Percentiles rank a stretch among this genome's conserved stretches.
These are phyloP conservation scores for Clarireedia hainanense DNA, from an alignment of 2,329 filamentous ascomycete genomes.

Conservation along the genomic window DNA sequence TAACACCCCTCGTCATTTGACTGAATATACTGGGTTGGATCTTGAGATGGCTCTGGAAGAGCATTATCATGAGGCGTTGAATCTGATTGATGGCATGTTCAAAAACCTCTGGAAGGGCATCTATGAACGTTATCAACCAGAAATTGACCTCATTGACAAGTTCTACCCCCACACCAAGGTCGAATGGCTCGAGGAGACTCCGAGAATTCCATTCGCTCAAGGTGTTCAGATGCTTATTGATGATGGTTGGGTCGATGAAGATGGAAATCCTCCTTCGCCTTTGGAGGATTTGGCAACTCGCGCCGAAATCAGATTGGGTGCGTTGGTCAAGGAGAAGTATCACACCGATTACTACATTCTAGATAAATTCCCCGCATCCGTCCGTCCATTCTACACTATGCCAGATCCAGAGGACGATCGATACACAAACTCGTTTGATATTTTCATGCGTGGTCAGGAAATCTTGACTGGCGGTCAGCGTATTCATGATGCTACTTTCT, in stretches of 20 bases:
- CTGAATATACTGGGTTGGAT: constrained; percentile 89
- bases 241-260: constrained; percentile 68
- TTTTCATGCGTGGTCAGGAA: constrained; percentile 88
- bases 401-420: constrained; percentile 64
- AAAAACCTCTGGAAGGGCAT: constrained; percentile 71
- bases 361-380: constrained; percentile 82
- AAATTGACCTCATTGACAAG: constrained; percentile 71
- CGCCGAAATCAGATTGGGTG: constrained; percentile 78
- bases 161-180: constrained; percentile 84
- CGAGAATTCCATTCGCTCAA: constrained; percentile 71
- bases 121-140: constrained; percentile 59
- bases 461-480: constrained; percentile 89
- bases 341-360: constrained; percentile 88
- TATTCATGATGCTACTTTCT: constrained; percentile 70
- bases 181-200: constrained; percentile 79
- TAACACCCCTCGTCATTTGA: constrained; percentile 90
- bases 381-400: constrained; percentile 88
- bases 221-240: constrained; percentile 74
- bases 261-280: constrained; percentile 61
- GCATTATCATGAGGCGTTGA: constrained; percentile 82
- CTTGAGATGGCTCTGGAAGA: constrained; percentile 86
- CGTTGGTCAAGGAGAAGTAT: constrained; percentile 79
- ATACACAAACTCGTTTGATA: constrained; percentile 88
- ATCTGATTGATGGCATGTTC: constrained; percentile 69
- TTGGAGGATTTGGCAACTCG: constrained; percentile 77